Evolutionary conservation across 2,329 filamentous ascomycete species (phyloP), one percentile per base, ranked within the genome.

Genomic region (Fusarium verrucosum): DNA sequence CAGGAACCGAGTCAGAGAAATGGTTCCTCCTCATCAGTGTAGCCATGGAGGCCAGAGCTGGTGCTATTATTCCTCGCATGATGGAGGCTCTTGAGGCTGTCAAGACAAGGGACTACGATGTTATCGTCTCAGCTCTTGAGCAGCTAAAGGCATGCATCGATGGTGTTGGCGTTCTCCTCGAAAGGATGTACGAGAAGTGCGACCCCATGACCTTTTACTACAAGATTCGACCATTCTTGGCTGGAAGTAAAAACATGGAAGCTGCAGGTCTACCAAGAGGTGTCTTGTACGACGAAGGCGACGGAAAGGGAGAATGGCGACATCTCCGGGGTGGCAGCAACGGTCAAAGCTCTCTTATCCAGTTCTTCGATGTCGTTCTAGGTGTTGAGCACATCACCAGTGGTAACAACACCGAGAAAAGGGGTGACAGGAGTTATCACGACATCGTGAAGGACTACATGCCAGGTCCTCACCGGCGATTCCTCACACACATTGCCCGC

Each of bases 11-110:
- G 46, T 93, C 96, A 68, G 94, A 98, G 77, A 92, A 93, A 70
- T 97, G 94, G 94, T 98, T 98, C 78, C 94, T 94, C 69, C 82
- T 95, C 33, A 85, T 97, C 60, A 96, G 92, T 1, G 90, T 95
- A 1, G 93, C 94, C 17, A 96, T 97, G 74, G 94, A 98, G 78
- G 90, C 92, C 30, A 85, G 88, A 42, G 92, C 90, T 0, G 93
- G 89, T 0, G 81, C 84, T 1, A 86, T 92, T 30, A 88, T 97
- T 56, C 90, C 92, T 0, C 76, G 89, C 52, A 93, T 97, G 88
- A 81, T 96, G 22, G 79, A 84, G 25, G 94, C 94, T 3, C 89
- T 97, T 11, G 79, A 87, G 14, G 89, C 91, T 5, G 88, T 89
- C 36, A 83, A 86, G 50, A 75, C 79, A 4, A 81, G 85, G 35